These are phyloP conservation scores for Colletotrichum gloeosporioides DNA, from an alignment of 2,329 filamentous ascomycete species.

Conservation along the genomic window DNA sequence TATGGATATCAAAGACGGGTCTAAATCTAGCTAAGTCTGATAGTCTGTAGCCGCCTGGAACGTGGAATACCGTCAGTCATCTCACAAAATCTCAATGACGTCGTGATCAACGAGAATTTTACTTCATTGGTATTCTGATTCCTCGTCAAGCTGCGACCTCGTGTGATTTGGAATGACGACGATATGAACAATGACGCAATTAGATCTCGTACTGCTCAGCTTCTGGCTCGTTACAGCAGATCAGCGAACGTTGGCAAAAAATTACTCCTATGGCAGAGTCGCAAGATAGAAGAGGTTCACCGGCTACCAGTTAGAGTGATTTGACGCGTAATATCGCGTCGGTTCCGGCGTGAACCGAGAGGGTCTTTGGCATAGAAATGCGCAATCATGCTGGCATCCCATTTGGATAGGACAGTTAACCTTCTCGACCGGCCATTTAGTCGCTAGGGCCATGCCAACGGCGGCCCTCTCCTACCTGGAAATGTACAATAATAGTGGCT, in stretches of 20 bases:
- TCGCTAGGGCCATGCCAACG: not conserved
- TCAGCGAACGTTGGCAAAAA: not conserved
- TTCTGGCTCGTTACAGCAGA: not conserved
- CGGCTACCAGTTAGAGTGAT: not conserved
- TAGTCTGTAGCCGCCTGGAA: not conserved
- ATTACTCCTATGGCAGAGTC: not conserved
- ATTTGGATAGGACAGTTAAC: not conserved
- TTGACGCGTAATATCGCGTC: not conserved
- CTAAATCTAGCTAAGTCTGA: not conserved
- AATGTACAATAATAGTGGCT: not conserved
- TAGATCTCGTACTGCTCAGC: not conserved
- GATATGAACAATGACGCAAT: not conserved
- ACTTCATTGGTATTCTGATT: not conserved
- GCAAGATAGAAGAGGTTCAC: fast-evolving
- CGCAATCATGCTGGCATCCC: not conserved
- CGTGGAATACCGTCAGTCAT: not conserved
- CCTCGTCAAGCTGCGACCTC: not conserved
- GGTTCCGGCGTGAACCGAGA: not conserved
- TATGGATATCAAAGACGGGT: not conserved
- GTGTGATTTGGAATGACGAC: not conserved
- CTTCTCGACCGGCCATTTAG: not conserved
- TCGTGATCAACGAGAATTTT: not conserved
- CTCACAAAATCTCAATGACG: not conserved
- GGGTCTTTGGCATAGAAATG: not conserved
- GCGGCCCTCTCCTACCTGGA: not conserved